Evolutionary conservation across 208 protist species (phyloP), one percentile per base, ranked within the genome.

Genomic region (Trichomonas tenax): DNA sequence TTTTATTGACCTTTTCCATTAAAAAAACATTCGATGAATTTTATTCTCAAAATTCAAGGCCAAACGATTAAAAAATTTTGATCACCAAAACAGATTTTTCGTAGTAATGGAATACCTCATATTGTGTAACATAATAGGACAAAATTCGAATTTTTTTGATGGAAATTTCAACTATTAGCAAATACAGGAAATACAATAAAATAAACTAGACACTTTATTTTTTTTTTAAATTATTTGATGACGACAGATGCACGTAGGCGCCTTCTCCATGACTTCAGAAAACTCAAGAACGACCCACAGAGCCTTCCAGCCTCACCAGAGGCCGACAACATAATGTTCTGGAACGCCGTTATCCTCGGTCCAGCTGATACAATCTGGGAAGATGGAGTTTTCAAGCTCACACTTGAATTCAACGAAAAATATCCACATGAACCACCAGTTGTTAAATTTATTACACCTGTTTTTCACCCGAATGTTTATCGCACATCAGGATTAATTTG

Each of bases 391-490:
- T 99, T 99, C 97, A 98, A 98, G 96, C 97, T 99, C 86, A 97
- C 96, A 21, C 95, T 99, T 63, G 88, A 98, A 81, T 99, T 99
- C 97, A 98, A 97, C 2, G 98, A 99, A 90, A 98, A 99, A 95
- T 99, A 99, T 96, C 98, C 98, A 63, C 99, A 99, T 96, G 99
- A 99, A 88, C 98, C 99, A 81, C 99, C 99, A 14, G 97, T 97
- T 51, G 99, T 99, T 14, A 98, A 98, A 96, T 99, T 99, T 97
- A 96, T 99, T 36, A 99, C 99, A 2, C 98, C 98, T 95, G 98
- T 99, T 96, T 99, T 99, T 96, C 99, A 99, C 97, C 99, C 99
- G 26, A 99, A 99, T 97, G 97, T 99, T n/a, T 99, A 99, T 97
- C 3, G 3, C 14, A 97, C 98, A 14, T 98, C 99, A 96, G 99